Conservation (phyloP, 768 basidiomycete genomes). For the Termitomyces sp. region DNA sequence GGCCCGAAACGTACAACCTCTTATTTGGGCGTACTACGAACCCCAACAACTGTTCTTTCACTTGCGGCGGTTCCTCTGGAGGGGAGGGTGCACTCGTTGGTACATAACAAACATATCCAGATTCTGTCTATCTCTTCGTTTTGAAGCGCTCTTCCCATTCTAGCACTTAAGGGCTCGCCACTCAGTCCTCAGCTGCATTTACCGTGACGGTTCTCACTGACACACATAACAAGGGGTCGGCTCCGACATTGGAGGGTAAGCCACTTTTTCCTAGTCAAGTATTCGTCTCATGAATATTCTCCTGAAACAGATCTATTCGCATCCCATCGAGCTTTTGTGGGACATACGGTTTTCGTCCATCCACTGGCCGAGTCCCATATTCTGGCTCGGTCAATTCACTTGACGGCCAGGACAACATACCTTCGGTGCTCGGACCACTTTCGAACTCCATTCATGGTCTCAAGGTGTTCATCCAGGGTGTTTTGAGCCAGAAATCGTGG, state of each 20-base stretch:
- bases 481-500: constrained; percentile 64
- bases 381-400: constrained; percentile 57
- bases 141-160: background rate
- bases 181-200: constrained; percentile 25
- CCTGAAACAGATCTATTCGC: constrained; percentile 59
- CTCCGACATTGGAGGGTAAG: constrained; percentile 77
- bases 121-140: no score
- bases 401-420: constrained; percentile 68
- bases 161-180: constrained; percentile 41
- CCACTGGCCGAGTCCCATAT: constrained; percentile 69
- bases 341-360: constrained; percentile 68
- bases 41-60: constrained; percentile 70
- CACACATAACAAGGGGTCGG: constrained; percentile 41
- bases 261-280: background rate
- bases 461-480: constrained; percentile 60
- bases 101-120: constrained; percentile 14
- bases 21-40: constrained; percentile 78
- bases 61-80: constrained; percentile 78
- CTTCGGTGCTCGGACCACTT: constrained; percentile 75
- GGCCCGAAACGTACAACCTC: constrained; percentile 73
- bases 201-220: background rate
- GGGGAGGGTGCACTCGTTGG: constrained; percentile 81
- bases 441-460: constrained; percentile 55
- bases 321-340: constrained; percentile 68
- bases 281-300: background rate